Conservation (phyloP, 768 basidiomycete species). For the Mycena latifolia region DNA sequence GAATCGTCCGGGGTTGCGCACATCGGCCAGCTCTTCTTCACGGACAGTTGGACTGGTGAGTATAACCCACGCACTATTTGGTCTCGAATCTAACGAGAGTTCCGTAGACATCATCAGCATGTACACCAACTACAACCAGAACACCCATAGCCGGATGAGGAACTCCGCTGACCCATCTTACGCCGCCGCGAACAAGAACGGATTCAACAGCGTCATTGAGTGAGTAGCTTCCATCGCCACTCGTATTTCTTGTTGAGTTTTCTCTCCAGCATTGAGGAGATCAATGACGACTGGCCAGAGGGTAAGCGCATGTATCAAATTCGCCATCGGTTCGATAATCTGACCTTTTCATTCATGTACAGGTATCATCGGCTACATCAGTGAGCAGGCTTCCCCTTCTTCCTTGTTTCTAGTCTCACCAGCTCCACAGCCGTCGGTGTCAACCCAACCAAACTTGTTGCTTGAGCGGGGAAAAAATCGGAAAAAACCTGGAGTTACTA, state of each 20-base stretch:
- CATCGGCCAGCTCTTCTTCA: slow-evolving; percentile 55
- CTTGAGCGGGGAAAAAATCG: not conserved
- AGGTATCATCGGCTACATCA: slow-evolving; percentile 43
- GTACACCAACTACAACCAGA: slow-evolving; percentile 45
- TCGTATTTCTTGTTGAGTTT: not conserved
- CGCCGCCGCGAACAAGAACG: slow-evolving; percentile 38
- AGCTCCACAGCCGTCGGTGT: slow-evolving; percentile 42
- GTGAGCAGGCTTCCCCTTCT: slow-evolving; percentile 23
- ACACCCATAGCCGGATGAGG: slow-evolving; percentile 38
- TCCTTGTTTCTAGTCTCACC: not conserved
- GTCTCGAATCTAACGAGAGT: not conserved
- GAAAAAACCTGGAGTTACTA: not conserved
- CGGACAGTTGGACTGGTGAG: slow-evolving; percentile 47
- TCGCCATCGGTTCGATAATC: not conserved
- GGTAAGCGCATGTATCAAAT: slow-evolving; percentile 17
- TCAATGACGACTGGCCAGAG: slow-evolving; percentile 47
- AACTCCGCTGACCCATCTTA: slow-evolving; percentile 49
- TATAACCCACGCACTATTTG: too few relatives aligned
- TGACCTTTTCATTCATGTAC: not conserved
- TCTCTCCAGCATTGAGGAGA: slow-evolving; percentile 39
- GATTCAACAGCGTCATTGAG: slow-evolving; percentile 46
- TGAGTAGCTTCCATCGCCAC: slow-evolving; percentile 24
- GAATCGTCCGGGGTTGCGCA: slow-evolving; percentile 44
- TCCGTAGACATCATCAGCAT: slow-evolving; percentile 40
- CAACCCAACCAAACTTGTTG: slow-evolving; percentile 35